Percentiles rank a stretch among this genome's conserved stretches.
Conservation (phyloP, 2,329 filamentous ascomycete species). For the Fusarium dimerum region DNA sequence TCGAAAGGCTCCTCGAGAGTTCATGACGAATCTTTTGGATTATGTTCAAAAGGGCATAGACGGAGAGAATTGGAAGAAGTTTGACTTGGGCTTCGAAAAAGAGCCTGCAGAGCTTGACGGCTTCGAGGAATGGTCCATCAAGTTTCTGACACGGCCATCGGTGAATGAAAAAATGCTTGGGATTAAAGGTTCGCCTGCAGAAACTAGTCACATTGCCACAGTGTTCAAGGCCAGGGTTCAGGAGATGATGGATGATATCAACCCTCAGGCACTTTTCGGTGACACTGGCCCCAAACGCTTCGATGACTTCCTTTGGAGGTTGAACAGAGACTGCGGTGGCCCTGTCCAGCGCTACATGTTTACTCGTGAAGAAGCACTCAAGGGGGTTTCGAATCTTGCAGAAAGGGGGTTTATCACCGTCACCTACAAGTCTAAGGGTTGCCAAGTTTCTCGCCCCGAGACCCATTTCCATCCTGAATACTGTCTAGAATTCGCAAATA, state of each 20-base stretch:
- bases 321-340: constrained; percentile 25
- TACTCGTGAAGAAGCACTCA: constrained; percentile 17
- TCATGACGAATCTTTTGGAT: constrained; percentile 14
- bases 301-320: constrained; percentile 18
- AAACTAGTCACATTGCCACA: not conserved
- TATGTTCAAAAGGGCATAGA: constrained; percentile 12
- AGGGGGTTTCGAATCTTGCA: constrained; percentile 5
- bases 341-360: constrained; percentile 26
- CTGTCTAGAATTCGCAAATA: constrained; percentile 16
- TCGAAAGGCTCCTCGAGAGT: constrained; percentile 14
- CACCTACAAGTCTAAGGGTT: not conserved
- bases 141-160: constrained; percentile 20
- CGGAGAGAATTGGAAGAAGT: not conserved
- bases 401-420: constrained; percentile 8
- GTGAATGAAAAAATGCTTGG: constrained; percentile 8
- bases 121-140: constrained; percentile 26
- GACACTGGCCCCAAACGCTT: constrained; percentile 16
- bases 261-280: constrained; percentile 16
- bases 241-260: constrained; percentile 24
- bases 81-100: constrained; percentile 11
- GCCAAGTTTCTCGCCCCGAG: constrained; percentile 1
- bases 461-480: constrained; percentile 23
- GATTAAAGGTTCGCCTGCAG: not conserved
- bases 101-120: not conserved
- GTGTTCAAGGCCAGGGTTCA: constrained; percentile 25